Percentiles rank a stretch among this genome's conserved stretches.
phyloP scores from a whole-genome alignment of 2,329 filamentous ascomycete genomes.

The Chaetoscypha palmicola region DNA sequence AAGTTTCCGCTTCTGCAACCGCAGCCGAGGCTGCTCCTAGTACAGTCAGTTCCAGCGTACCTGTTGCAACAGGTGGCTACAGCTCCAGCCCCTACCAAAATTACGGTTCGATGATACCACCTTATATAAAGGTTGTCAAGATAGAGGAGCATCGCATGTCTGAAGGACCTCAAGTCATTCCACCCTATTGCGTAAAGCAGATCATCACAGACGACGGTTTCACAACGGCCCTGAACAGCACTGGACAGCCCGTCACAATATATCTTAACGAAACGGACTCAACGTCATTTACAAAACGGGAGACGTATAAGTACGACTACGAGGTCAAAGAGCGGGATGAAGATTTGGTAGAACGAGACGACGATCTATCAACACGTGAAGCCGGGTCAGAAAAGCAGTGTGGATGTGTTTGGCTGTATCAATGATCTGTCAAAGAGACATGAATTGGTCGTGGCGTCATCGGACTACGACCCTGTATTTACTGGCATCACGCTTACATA shows the following conservation, averaged over 20 bases:
- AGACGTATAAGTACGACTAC: no score
- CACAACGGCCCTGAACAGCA: conserved; percentile 21
- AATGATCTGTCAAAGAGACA: neutral
- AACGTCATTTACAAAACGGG: conserved; percentile 10
- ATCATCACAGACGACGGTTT: conserved; percentile 46
- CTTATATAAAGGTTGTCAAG: conserved; percentile 54
- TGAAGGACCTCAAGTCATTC: conserved; percentile 25
- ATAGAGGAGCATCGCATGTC: conserved; percentile 53
- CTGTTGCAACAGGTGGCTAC: conserved; percentile 4
- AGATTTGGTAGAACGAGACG: neutral
- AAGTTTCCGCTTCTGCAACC: neutral
- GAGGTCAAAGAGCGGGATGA: neutral
- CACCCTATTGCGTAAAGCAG: conserved; percentile 60
- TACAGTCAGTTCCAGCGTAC: conserved; percentile 2
- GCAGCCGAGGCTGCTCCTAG: neutral
- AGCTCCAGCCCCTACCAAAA: conserved; percentile 8
- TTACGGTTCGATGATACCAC: conserved; percentile 24
- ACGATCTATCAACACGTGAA: neutral
- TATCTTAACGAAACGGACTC: conserved; percentile 28
- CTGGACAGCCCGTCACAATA: conserved; percentile 20
- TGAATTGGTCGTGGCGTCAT: neutral
- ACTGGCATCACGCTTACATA: neutral
- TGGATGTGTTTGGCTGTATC: conserved; percentile 9
- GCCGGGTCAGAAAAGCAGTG: conserved; percentile 2
- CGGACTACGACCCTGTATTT: neutral